Evolutionary conservation across 73 alveolate genomes (phyloP).

Genomic region (Breviolum minutum): DNA sequence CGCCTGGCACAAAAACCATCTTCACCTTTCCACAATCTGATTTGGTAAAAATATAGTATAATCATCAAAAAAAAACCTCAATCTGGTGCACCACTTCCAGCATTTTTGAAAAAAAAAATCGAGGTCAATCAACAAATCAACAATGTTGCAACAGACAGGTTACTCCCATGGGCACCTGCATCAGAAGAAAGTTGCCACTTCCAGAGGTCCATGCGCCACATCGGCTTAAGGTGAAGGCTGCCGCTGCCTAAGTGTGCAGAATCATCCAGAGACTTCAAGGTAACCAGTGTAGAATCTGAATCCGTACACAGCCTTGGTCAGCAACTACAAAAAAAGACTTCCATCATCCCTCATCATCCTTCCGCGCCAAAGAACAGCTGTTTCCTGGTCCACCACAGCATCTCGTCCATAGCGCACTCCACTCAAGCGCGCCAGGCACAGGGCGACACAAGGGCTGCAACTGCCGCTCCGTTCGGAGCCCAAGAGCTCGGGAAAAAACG

Average conservation of each 20-base stretch:
- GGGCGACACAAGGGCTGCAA: not conserved
- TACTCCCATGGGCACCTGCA: slow-evolving; percentile 20
- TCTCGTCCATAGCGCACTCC: slow-evolving; percentile 47
- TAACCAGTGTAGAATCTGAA: too few relatives aligned
- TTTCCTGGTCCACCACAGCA: slow-evolving; percentile 51
- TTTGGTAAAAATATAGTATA: too few relatives aligned
- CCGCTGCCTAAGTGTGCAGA: slow-evolving; percentile 14
- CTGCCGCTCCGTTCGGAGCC: not conserved
- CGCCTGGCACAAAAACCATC: not conserved
- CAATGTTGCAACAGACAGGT: too few relatives aligned
- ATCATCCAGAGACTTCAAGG: not conserved
- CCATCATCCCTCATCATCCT: not conserved
- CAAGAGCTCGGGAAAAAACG: slow-evolving; percentile 32
- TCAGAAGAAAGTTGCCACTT: slow-evolving; percentile 17
- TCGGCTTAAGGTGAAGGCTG: slow-evolving; percentile 50
- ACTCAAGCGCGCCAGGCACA: slow-evolving; percentile 41
- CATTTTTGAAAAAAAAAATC: too few relatives aligned
- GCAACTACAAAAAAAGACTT: not conserved
- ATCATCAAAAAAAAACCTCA: too few relatives aligned
- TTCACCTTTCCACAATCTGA: too few relatives aligned
- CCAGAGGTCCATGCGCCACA: slow-evolving; percentile 69
- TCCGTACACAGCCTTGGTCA: too few relatives aligned
- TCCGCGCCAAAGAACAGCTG: not conserved
- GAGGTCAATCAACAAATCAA: too few relatives aligned
- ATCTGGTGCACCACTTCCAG: too few relatives aligned